These are phyloP conservation scores for Trypanosoma vivax DNA, from an alignment of 208 protist species.

Conservation along the genomic window DNA sequence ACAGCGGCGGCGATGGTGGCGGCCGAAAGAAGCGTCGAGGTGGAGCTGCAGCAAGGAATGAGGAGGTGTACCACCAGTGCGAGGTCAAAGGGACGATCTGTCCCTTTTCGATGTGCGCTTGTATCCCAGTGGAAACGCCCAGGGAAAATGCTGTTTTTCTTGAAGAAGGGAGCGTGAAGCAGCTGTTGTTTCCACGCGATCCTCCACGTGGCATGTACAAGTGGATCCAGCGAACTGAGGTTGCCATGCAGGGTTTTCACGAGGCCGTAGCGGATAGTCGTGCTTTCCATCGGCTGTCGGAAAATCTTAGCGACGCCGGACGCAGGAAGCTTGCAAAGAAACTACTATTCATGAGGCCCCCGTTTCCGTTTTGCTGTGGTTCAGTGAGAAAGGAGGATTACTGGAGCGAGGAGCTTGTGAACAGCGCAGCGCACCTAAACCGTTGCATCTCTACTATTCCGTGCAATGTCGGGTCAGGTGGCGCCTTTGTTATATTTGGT, in stretches of 20 bases:
- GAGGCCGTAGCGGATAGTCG: constrained; percentile 69
- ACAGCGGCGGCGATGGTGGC: constrained; percentile 2
- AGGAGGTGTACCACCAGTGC: constrained; percentile 17
- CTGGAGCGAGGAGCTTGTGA: constrained; percentile 33
- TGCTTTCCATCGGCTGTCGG: constrained; percentile 10
- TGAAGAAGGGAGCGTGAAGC: constrained; percentile 30
- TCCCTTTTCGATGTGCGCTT: constrained; percentile 48
- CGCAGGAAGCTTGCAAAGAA: neutral
- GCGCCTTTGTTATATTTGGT: constrained; percentile 68
- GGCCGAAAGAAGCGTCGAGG: too few relatives aligned
- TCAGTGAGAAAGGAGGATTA: constrained; percentile 49
- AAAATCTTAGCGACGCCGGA: neutral
- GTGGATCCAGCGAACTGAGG: constrained; percentile 47
- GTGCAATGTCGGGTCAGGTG: constrained; percentile 23
- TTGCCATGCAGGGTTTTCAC: constrained; percentile 54
- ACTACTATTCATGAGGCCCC: constrained; percentile 11
- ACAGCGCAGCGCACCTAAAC: constrained; percentile 34
- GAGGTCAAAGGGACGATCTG: constrained; percentile 52
- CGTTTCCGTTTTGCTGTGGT: constrained; percentile 32
- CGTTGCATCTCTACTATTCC: constrained; percentile 31
- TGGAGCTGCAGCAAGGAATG: constrained; percentile 1
- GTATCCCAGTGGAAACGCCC: constrained; percentile 40
- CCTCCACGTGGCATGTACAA: constrained; percentile 46
- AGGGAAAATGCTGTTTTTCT: constrained; percentile 50
- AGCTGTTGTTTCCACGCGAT: constrained; percentile 62